These are phyloP conservation scores for Penicillium paradoxum DNA, from an alignment of 495 filamentous ascomycete species.

Conservation along the genomic window DNA sequence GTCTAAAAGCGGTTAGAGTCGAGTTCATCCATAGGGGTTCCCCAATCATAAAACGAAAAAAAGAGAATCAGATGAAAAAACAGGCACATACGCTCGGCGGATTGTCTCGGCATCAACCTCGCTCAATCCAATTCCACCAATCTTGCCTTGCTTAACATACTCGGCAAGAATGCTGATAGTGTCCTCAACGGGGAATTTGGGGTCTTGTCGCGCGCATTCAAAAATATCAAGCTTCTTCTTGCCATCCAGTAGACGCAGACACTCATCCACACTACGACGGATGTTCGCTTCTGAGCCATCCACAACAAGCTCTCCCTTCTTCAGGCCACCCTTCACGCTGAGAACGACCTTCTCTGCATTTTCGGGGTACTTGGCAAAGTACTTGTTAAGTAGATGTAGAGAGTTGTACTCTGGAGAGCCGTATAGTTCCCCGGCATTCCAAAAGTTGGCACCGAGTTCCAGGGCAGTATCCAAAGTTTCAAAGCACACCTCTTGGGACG, in stretches of 20 bases:
- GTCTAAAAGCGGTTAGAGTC: conserved; percentile 27
- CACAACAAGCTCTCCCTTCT: conserved; percentile 29
- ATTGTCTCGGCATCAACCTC: conserved; percentile 74
- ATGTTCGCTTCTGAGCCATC: conserved; percentile 61
- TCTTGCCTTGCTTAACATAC: conserved; percentile 68
- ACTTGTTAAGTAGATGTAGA: conserved; percentile 51
- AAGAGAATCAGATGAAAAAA: too few species aligned
- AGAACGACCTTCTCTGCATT: conserved; percentile 56
- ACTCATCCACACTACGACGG: conserved; percentile 62
- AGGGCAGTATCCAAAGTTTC: conserved; percentile 64
- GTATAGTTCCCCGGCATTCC: conserved; percentile 82
- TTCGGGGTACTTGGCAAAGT: conserved; percentile 57
- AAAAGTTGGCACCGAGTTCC: conserved; percentile 62
- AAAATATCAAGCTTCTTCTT: conserved; percentile 83
- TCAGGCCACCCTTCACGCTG: conserved; percentile 54
- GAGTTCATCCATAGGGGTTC: not conserved
- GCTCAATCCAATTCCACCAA: conserved; percentile 70
- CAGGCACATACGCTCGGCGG: conserved; percentile 51
- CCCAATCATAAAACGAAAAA: not conserved
- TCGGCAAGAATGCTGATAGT: conserved; percentile 53
- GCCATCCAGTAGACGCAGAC: conserved; percentile 51
- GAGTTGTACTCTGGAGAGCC: conserved; percentile 65
- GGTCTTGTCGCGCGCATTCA: conserved; percentile 69
- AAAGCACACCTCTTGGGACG: conserved; percentile 58
- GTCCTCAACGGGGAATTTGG: conserved; percentile 53